Evolutionary conservation across 106 monocot genomes (phyloP), one percentile per base, ranked within the genome.

Genomic region (Chionographis japonica): DNA sequence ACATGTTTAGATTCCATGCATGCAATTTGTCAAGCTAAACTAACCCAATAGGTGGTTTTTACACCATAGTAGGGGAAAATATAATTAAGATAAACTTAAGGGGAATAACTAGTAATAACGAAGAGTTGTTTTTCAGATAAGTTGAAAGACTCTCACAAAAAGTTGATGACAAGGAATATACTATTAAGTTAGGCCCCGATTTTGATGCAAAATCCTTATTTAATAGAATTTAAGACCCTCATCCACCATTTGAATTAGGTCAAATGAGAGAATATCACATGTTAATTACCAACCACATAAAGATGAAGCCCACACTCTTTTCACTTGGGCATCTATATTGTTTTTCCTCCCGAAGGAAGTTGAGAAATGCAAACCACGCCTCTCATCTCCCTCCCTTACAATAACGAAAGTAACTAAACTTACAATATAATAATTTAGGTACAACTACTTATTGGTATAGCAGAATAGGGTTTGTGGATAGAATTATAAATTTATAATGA

Each of bases 241-340:
- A 15, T 39, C 51, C 10, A 37, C 18, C 67, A 68, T 58, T 53
- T 37, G 60, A 65, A 40, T 37, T 38, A 65, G 4, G 51, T 53
- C 73, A 60, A 56, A 61, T 11, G 52, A 64, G 71, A 60, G 71
- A 61, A 63, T 68, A 69, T 71, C 70, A 71, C 56, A 77, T 77
- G 60, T 50, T 77, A 56, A 37, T 68, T 40, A 76, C 62, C 52
- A 70, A 75, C 67, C 36, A 60, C 36, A 12, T 52, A 14, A 50
- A 58, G 39, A 15, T 6, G 36, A 66, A 68, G 61, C 62, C 52
- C 86, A 86, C 84, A 81, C 80, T 76, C 86, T 83, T 86, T 71
- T 68, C 42, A 74, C 67, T 80, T 74, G 37, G 73, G 78, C 73
- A 77, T 72, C 74, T 85, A 62, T 66, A 77, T 66, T 79, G 72